Conservation (phyloP, 495 filamentous ascomycete species). For the Hyaloscypha variabilis region DNA sequence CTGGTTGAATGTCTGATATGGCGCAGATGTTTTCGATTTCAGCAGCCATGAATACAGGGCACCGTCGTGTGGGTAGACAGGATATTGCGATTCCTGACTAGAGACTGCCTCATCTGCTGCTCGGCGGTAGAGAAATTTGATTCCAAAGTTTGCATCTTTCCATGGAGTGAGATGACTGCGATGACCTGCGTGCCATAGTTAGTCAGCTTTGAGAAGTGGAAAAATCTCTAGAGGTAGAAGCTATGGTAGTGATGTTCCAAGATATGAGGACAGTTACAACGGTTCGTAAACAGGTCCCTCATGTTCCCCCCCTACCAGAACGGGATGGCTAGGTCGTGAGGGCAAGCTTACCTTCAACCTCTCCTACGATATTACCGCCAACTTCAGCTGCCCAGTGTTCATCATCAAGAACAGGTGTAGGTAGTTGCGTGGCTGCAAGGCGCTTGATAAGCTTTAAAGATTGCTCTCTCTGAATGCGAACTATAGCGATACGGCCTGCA, state of each 20-base stretch:
- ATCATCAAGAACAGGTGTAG: background rate
- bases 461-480: background rate
- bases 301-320: background rate
- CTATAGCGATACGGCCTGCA: background rate
- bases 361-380: slow-evolving; percentile 7
- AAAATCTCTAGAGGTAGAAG: background rate
- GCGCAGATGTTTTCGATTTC: background rate
- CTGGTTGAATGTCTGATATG: background rate
- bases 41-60: background rate
- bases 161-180: slow-evolving; percentile 6
- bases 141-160: slow-evolving; percentile 10
- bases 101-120: background rate
- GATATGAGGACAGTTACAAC: background rate
- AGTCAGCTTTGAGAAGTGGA: background rate
- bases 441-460: background rate
- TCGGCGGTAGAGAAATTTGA: slow-evolving; percentile 1
- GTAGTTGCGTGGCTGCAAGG: background rate
- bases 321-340: background rate
- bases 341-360: background rate
- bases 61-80: background rate
- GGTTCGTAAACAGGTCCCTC: background rate
- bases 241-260: background rate
- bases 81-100: background rate
- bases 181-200: background rate
- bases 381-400: slow-evolving; percentile 8